Evolutionary conservation across 2,329 filamentous ascomycete species (phyloP), one percentile per base, ranked within the genome.

Genomic region (Sclerotinia minor): DNA sequence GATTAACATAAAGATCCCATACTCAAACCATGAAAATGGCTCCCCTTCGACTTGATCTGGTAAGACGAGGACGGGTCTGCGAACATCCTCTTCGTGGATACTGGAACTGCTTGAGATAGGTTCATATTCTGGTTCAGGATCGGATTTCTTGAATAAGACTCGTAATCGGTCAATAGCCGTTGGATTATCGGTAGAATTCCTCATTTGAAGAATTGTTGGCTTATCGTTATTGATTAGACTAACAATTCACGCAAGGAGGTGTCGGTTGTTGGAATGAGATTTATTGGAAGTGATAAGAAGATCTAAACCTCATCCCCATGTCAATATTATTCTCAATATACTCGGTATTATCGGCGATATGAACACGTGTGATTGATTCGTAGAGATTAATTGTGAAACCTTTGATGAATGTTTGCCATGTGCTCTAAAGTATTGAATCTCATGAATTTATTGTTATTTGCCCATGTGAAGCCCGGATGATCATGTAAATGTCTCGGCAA

Each of bases 11-110:
- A 98, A 98, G 76, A 97, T 89, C 73, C 80, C 81, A 79, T 98
- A 99, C 78, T 96, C 92, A 47, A 92, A 76, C 88, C 91, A 93
- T 70, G 92, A 96, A 80, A 97, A 97, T 24, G 83, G 82, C 47
- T 81, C 80, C 13, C 64, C 69, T 24, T 65, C 69, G 19, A 61
- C 65, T 32, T 66, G 54, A 17, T 72, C 70, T 7, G 68, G 65
- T 19, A 70, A 71, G 68, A 49, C 72, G 67, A 32, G 69, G n/a
- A 57, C 65, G 55, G 65, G 58, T 50, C 65, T 53, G 32, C 57
- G 66, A 8, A 64, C 63, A 67, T 71, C 68, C 5, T 69, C 57
- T 50, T 68, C 67, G 32, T 57, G 60, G 19, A 55, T 24, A 47
- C 61, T 64, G 15, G 63, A 50, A 26, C 71, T 71, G 17, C 67